A percentile compares a stretch with the other conserved stretches of the same genome.
phyloP scores from a whole-genome alignment of 495 filamentous ascomycete genomes.

The Lasiosphaeria hispida region DNA sequence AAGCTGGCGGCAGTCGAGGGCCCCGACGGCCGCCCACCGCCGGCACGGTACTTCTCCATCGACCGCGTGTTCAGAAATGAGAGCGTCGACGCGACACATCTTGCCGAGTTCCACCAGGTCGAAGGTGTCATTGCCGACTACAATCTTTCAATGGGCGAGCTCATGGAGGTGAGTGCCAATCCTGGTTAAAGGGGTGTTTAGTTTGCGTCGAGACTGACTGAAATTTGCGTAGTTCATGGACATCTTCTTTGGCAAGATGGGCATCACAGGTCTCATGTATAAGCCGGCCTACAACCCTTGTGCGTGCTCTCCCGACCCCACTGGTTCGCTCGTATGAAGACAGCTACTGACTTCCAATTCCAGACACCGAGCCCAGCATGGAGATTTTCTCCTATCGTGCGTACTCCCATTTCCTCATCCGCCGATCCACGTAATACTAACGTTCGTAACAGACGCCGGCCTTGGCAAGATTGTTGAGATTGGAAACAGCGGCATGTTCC shows the following conservation, averaged over 20 bases:
- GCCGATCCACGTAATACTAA: too few species aligned
- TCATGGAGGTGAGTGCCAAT: conserved; percentile 58
- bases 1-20: conserved; percentile 70
- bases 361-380: conserved; percentile 91
- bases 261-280: conserved; percentile 59
- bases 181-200: too few species aligned
- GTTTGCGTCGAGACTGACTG: too few species aligned
- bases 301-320: too few species aligned
- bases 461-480: conserved; percentile 93
- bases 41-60: conserved; percentile 94
- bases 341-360: too few species aligned
- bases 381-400: conserved; percentile 83
- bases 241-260: conserved; percentile 95
- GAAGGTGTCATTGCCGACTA: conserved; percentile 98
- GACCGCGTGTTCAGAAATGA: conserved; percentile 89
- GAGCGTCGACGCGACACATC: conserved; percentile 91
- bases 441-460: conserved; percentile 55
- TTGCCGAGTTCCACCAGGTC: conserved; percentile 97
- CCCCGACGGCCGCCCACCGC: conserved; percentile 50
- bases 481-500: conserved; percentile 97
- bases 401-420: background rate
- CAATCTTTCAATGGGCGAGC: conserved; percentile 80
- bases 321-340: too few species aligned
- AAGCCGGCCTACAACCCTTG: conserved; percentile 87
- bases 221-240: conserved; percentile 66